phyloP scores from a whole-genome alignment of 345 rosid genomes.

The Gossypium raimondii region DNA sequence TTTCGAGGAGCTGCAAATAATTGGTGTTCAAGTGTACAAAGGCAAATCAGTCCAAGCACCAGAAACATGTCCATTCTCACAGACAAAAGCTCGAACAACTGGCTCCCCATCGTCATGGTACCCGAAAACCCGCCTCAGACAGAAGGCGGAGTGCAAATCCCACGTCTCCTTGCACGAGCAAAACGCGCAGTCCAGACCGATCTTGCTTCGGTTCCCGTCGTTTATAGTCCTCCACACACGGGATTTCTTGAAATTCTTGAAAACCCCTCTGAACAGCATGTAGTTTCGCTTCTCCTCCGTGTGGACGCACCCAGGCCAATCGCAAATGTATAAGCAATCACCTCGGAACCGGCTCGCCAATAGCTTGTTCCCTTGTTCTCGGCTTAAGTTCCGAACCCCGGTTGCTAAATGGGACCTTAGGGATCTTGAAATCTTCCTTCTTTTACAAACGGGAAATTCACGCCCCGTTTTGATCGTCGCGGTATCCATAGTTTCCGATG shows the following conservation, averaged over 20 bases:
- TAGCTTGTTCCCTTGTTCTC: slow-evolving; percentile 86
- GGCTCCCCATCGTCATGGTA: slow-evolving; percentile 97
- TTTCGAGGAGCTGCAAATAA: background rate
- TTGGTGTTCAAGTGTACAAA: slow-evolving; percentile 43
- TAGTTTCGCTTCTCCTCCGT: slow-evolving; percentile 74
- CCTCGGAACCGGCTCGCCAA: slow-evolving; percentile 87
- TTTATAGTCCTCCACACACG: slow-evolving; percentile 87
- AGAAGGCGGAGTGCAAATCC: slow-evolving; percentile 90
- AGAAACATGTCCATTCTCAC: slow-evolving; percentile 95
- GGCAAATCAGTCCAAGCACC: slow-evolving; percentile 93
- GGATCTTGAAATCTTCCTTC: slow-evolving; percentile 44
- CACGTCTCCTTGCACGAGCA: slow-evolving; percentile 74
- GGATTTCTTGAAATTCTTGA: slow-evolving; percentile 78
- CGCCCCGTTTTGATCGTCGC: slow-evolving; percentile 26
- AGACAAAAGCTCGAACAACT: slow-evolving; percentile 90
- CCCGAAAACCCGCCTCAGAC: slow-evolving; percentile 70
- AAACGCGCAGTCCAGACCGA: slow-evolving; percentile 70
- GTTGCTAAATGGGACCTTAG: slow-evolving; percentile 68
- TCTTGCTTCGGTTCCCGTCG: slow-evolving; percentile 61
- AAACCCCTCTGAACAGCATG: slow-evolving; percentile 87
- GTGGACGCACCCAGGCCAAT: slow-evolving; percentile 94
- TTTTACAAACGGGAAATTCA: slow-evolving; percentile 32
- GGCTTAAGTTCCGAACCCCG: slow-evolving; percentile 67
- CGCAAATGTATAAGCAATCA: slow-evolving; percentile 75
- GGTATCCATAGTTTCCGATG: slow-evolving; percentile 22